A percentile compares a stretch with the other conserved stretches of the same genome.
Evolutionary conservation across 2,329 filamentous ascomycete genomes (phyloP).

Genomic region (Epichloe scottii): DNA sequence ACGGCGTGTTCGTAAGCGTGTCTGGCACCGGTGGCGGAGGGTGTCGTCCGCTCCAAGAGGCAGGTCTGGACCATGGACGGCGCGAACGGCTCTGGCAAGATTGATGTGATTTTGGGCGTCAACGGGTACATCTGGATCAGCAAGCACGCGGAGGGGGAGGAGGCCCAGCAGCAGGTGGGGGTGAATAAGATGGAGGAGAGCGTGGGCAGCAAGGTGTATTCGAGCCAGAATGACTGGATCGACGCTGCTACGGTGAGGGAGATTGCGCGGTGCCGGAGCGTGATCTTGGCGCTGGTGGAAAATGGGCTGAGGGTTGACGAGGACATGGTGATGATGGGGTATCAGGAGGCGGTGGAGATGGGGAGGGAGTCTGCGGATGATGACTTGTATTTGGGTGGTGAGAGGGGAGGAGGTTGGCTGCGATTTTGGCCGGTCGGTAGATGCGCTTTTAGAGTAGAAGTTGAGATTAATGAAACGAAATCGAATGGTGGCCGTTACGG

Average conservation of each 20-base stretch:
- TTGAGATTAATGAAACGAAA: background rate
- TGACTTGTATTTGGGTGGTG: slow-evolving; percentile 47
- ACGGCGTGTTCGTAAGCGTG: slow-evolving; percentile 79
- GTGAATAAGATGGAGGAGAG: slow-evolving; percentile 84
- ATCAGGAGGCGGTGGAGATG: slow-evolving; percentile 69
- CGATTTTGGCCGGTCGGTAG: slow-evolving; percentile 20
- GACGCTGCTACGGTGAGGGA: slow-evolving; percentile 66
- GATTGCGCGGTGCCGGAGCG: slow-evolving; percentile 71
- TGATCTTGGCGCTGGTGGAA: slow-evolving; percentile 73
- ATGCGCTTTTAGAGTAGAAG: too few species aligned
- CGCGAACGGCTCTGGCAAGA: slow-evolving; percentile 43
- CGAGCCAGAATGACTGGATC: slow-evolving; percentile 86
- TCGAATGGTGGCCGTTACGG: background rate
- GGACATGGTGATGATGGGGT: slow-evolving; percentile 71
- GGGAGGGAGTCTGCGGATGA: slow-evolving; percentile 48
- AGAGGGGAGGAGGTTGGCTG: slow-evolving; percentile 37
- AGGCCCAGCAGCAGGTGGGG: slow-evolving; percentile 28
- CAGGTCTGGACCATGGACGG: slow-evolving; percentile 76
- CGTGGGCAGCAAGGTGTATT: slow-evolving; percentile 78
- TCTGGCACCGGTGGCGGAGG: slow-evolving; percentile 74
- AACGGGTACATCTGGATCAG: slow-evolving; percentile 97
- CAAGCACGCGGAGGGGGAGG: slow-evolving; percentile 60
- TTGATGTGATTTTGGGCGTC: slow-evolving; percentile 84
- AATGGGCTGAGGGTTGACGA: slow-evolving; percentile 78
- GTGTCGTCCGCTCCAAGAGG: slow-evolving; percentile 70